Evolutionary conservation across 2,329 filamentous ascomycete species (phyloP).

Genomic region (Ophiostoma novo-ulmi): DNA sequence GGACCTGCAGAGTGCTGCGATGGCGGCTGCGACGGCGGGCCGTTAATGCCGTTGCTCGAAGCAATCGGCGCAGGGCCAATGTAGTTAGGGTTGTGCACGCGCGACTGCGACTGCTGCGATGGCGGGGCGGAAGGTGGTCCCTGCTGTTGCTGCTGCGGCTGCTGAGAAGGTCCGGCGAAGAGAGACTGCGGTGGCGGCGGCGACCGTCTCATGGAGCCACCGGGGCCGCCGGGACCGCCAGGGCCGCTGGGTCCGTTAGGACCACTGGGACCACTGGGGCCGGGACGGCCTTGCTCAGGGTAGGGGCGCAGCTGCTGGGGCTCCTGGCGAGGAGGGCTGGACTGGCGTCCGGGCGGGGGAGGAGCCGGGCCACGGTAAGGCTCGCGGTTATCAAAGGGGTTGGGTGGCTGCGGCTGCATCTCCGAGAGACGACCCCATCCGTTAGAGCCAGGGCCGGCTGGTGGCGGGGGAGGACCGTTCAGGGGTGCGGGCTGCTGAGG

Average conservation of each 20-base stretch:
- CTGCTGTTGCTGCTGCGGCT: conserved; percentile 36
- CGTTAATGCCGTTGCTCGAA: conserved; percentile 39
- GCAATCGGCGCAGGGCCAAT: conserved; percentile 48
- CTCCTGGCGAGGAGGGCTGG: conserved; percentile 67
- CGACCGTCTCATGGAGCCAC: conserved; percentile 44
- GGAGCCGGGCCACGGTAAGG: conserved; percentile 55
- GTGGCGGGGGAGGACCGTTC: conserved; percentile 52
- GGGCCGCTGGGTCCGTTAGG: conserved; percentile 37
- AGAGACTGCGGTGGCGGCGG: conserved; percentile 49
- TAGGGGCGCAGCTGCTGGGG: conserved; percentile 61
- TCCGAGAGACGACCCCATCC: conserved; percentile 67
- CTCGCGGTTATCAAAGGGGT: conserved; percentile 77
- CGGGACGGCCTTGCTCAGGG: conserved; percentile 57
- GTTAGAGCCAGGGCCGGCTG: conserved; percentile 53
- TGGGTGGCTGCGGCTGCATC: conserved; percentile 70
- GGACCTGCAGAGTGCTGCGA: conserved; percentile 44
- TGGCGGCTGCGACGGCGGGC: conserved; percentile 48
- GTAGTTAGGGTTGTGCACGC: conserved; percentile 57
- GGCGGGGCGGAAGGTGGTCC: conserved; percentile 43
- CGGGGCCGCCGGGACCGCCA: conserved; percentile 10
- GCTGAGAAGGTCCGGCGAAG: conserved; percentile 49
- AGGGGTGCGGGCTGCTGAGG: conserved; percentile 42
- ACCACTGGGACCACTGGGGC: conserved; percentile 28
- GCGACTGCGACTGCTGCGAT: conserved; percentile 41
- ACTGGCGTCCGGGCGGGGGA: conserved; percentile 63